Conservation (phyloP, 208 protist species). For the Ichthyophonus hoferi region DNA sequence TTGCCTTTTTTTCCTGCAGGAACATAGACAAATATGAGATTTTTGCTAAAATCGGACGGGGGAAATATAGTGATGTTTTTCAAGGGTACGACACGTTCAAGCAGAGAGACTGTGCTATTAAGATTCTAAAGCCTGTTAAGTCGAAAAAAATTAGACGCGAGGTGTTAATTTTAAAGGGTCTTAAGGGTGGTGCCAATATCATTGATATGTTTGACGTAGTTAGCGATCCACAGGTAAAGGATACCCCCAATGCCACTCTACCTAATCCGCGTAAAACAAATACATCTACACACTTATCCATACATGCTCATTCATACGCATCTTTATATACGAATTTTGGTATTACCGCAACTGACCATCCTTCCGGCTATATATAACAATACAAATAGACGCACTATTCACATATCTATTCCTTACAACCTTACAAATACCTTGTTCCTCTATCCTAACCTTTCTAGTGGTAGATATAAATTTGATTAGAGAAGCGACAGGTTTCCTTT, state of each 20-base stretch:
- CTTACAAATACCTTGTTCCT: no score
- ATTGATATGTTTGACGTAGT: constrained; percentile 95
- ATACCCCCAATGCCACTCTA: neutral
- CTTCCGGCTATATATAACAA: no score
- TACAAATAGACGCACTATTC: no score
- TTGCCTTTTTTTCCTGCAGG: neutral
- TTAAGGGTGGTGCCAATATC: constrained; percentile 95
- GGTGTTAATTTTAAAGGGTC: constrained; percentile 95
- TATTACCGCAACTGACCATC: no score
- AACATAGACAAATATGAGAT: constrained; percentile 86
- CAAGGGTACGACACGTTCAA: constrained; percentile 79
- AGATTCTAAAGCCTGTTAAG: constrained; percentile 93
- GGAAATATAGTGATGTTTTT: constrained; percentile 99
- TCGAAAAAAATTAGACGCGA: constrained; percentile 97
- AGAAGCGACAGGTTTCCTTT: no score
- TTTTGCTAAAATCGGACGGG: constrained; percentile 82
- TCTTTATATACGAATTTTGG: neutral
- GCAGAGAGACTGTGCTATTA: constrained; percentile 87
- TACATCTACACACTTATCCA: neutral
- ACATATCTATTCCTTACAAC: no score
- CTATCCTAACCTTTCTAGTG: no score
- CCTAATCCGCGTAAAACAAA: neutral
- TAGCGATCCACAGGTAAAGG: constrained; percentile 69
- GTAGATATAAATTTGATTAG: no score
- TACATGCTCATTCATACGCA: neutral